These are phyloP conservation scores for Melaleuca quinquenervia DNA, from an alignment of 345 rosid genomes.

Conservation along the genomic window DNA sequence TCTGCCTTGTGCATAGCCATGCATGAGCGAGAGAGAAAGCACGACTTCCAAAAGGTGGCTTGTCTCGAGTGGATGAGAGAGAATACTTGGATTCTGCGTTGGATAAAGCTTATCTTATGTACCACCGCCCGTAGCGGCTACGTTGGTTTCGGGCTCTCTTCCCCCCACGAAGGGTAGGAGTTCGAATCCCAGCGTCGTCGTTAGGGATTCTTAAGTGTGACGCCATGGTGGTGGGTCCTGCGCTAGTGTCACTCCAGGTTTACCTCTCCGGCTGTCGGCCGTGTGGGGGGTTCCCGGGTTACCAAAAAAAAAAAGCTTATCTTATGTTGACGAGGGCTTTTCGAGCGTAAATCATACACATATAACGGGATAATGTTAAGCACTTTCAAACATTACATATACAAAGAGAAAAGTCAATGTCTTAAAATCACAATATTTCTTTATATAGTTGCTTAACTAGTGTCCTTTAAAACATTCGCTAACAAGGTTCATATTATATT, in stretches of 20 bases:
- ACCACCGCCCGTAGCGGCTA: too few species aligned
- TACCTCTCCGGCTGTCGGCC: too few species aligned
- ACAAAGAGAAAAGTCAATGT: too few species aligned
- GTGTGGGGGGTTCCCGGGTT: too few species aligned
- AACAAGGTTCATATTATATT: neutral
- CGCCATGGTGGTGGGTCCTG: too few species aligned
- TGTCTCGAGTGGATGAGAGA: neutral
- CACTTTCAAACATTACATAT: neutral
- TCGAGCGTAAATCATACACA: neutral
- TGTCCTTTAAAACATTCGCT: neutral
- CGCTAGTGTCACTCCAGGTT: too few species aligned
- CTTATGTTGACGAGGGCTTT: neutral
- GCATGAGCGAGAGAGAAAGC: neutral
- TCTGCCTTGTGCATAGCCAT: neutral
- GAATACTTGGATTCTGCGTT: neutral
- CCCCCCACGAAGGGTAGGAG: too few species aligned
- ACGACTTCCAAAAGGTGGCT: neutral
- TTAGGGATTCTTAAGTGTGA: too few species aligned
- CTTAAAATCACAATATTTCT: neutral
- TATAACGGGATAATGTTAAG: neutral
- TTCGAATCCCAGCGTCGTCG: too few species aligned
- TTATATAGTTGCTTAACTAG: neutral
- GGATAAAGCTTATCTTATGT: neutral
- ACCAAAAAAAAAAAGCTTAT: too few species aligned
- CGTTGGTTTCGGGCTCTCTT: too few species aligned